These are phyloP conservation scores for Fraxinus ornus DNA, from an alignment of 305 asterid genomes.

Conservation along the genomic window DNA sequence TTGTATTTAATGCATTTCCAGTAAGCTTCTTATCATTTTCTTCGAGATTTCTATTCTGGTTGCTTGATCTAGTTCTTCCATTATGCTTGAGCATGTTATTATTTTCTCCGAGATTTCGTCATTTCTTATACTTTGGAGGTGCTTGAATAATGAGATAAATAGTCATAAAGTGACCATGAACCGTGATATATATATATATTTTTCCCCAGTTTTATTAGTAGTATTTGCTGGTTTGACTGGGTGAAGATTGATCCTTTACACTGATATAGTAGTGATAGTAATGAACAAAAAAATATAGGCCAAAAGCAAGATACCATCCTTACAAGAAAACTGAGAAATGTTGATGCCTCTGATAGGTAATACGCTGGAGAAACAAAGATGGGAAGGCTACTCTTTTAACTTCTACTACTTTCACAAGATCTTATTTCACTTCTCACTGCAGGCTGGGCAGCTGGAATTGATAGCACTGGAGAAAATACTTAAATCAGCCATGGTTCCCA, in stretches of 20 bases:
- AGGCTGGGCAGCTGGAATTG: conserved; percentile 90
- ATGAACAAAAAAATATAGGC: not conserved
- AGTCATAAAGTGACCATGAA: not conserved
- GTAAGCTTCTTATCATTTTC: conserved; percentile 49
- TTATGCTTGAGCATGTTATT: not conserved
- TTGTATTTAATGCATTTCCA: conserved; percentile 76
- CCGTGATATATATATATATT: not conserved
- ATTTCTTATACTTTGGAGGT: not conserved
- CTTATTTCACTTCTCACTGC: conserved; percentile 29
- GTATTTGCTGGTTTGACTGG: not conserved
- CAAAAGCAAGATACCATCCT: not conserved
- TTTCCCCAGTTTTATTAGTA: not conserved
- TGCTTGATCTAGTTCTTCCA: conserved; percentile 15
- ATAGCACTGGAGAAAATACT: conserved; percentile 79
- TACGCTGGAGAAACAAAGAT: not conserved
- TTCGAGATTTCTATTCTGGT: conserved; percentile 4
- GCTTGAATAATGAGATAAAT: not conserved
- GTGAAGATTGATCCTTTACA: not conserved
- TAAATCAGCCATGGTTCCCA: conserved; percentile 69
- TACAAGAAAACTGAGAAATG: not conserved
- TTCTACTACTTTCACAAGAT: conserved; percentile 16
- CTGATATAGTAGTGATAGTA: not conserved
- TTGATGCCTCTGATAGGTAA: not conserved
- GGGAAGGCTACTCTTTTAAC: not conserved
- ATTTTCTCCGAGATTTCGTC: not conserved